A percentile compares a stretch with the other conserved stretches of the same genome.
Evolutionary conservation across 495 filamentous ascomycete genomes (phyloP).

Genomic region (Neurospora sp.): DNA sequence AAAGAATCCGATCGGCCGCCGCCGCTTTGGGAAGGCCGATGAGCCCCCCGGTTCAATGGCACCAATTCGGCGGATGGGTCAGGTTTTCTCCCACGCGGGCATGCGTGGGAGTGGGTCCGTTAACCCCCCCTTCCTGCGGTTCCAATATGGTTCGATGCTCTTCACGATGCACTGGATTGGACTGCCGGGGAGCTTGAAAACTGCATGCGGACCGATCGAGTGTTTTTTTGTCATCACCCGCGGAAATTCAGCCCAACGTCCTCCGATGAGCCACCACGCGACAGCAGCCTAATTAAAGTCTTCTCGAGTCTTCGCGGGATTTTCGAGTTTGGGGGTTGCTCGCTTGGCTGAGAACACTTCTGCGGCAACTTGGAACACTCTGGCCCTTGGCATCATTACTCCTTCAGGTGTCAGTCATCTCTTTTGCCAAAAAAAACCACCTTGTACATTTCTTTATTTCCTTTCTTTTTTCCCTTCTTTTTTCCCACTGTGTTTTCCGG

Average conservation of each 20-base stretch:
- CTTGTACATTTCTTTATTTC: neutral
- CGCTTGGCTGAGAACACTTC: neutral
- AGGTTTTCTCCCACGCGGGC: neutral
- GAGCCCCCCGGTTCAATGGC: neutral
- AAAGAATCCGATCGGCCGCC: neutral
- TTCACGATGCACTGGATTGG: neutral
- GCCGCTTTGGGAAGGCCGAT: neutral
- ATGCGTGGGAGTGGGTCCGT: neutral
- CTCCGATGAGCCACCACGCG: neutral
- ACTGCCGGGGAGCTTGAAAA: neutral
- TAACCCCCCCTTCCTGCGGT: neutral
- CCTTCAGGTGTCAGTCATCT: neutral
- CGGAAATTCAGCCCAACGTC: neutral
- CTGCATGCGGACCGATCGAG: neutral
- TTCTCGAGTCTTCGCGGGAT: neutral
- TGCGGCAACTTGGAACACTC: neutral
- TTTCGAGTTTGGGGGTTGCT: neutral
- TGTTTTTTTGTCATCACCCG: neutral
- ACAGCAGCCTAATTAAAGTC: neutral
- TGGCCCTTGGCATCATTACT: neutral
- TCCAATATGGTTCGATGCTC: neutral
- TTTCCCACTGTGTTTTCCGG: neutral
- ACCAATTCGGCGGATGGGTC: neutral
- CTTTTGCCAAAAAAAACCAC: neutral
- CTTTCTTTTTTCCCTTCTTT: neutral